Conservation (phyloP, 805 yeast genomes). For the Schwanniomyces sp. region DNA sequence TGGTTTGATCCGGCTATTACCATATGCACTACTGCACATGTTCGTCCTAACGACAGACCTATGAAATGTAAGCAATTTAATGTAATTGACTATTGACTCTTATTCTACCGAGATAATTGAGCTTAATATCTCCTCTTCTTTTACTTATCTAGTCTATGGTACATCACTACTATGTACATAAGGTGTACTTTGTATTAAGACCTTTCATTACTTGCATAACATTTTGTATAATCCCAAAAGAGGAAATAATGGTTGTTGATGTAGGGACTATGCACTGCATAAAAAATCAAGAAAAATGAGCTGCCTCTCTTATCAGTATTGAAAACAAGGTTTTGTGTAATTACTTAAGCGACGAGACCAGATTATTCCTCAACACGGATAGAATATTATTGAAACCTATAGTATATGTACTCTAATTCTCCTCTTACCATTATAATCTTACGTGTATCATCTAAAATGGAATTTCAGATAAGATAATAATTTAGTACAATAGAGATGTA, state of each 20-base stretch:
- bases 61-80: neutral
- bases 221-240: neutral
- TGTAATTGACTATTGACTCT: neutral
- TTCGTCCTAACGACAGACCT: neutral
- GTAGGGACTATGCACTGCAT: neutral
- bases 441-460: too few relatives aligned
- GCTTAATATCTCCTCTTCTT: too few relatives aligned
- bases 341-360: neutral
- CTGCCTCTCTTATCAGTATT: neutral
- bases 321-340: neutral
- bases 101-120: neutral
- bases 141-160: too few relatives aligned
- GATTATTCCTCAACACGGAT: neutral
- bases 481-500: neutral
- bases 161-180: neutral
- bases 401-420: too few relatives aligned
- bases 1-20: neutral
- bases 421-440: too few relatives aligned
- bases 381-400: neutral
- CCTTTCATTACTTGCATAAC: neutral
- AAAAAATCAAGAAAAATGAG: neutral
- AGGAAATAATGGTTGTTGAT: neutral
- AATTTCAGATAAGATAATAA: neutral
- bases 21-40: neutral
- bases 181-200: neutral